phyloP scores from a whole-genome alignment of 2,329 filamentous ascomycete species.

The Colletotrichum viniferum region DNA sequence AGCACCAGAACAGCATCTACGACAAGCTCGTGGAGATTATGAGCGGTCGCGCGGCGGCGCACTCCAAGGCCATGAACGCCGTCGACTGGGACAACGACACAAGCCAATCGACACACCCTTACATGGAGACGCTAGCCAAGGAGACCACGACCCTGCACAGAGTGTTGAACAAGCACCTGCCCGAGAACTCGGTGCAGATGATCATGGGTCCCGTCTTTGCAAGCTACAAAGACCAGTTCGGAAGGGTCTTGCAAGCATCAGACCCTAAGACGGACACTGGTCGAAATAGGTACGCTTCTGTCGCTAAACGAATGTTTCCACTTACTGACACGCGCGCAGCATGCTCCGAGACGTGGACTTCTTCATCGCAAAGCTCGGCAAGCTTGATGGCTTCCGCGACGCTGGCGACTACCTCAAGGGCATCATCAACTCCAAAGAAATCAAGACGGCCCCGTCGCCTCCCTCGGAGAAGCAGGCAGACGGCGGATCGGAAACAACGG shows the following conservation, averaged over 20 bases:
- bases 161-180: constrained; percentile 81
- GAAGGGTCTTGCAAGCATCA: constrained; percentile 70
- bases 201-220: constrained; percentile 88
- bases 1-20: constrained; percentile 89
- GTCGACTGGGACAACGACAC: constrained; percentile 72
- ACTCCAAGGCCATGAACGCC: constrained; percentile 75
- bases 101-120: constrained; percentile 58
- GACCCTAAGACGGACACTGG: constrained; percentile 69
- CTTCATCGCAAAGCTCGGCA: constrained; percentile 72
- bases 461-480: constrained; percentile 12
- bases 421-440: constrained; percentile 65
- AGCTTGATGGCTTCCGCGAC: constrained; percentile 80
- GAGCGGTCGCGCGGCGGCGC: constrained; percentile 74
- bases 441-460: constrained; percentile 30
- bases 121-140: constrained; percentile 87
- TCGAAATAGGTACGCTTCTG: constrained; percentile 68
- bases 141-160: constrained; percentile 86
- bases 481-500: constrained; percentile 11
- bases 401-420: constrained; percentile 72
- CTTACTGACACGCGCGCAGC: constrained; percentile 46
- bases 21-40: constrained; percentile 95
- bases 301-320: background rate
- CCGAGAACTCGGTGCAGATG: constrained; percentile 75
- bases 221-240: constrained; percentile 81
- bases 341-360: constrained; percentile 79